These are phyloP conservation scores for Thielaviopsis cerberus DNA, from an alignment of 2,329 filamentous ascomycete species.

Conservation along the genomic window DNA sequence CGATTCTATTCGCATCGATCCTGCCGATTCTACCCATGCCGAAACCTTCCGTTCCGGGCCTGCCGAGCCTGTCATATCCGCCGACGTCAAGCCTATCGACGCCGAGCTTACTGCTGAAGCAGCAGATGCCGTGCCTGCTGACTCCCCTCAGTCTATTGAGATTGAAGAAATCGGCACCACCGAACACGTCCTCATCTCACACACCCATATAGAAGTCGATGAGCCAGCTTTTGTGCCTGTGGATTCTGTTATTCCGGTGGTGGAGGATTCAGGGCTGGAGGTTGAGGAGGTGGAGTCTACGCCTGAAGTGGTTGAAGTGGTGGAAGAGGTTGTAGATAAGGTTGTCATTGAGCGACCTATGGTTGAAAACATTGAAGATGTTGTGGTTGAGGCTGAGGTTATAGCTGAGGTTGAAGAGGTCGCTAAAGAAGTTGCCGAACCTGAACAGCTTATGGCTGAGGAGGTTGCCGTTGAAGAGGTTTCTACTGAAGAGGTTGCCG, in stretches of 20 bases:
- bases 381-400: background rate
- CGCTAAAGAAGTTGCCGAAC: no score
- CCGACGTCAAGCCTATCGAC: no score
- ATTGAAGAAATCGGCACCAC: background rate
- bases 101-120: no score
- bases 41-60: no score
- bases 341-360: no score
- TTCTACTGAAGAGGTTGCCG: no score
- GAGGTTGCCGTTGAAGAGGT: no score
- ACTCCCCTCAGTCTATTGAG: background rate
- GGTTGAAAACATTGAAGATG: no score
- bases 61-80: no score
- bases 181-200: background rate
- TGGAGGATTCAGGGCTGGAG: background rate
- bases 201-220: background rate
- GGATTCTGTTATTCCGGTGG: background rate
- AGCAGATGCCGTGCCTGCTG: background rate
- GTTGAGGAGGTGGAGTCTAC: background rate
- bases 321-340: background rate
- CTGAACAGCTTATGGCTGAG: no score
- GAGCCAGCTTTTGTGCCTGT: background rate
- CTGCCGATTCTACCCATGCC: background rate
- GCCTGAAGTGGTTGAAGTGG: background rate
- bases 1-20: no score
- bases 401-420: background rate